These are phyloP conservation scores for Penicillium palitans DNA, from an alignment of 2,329 filamentous ascomycete genomes.

Conservation along the genomic window DNA sequence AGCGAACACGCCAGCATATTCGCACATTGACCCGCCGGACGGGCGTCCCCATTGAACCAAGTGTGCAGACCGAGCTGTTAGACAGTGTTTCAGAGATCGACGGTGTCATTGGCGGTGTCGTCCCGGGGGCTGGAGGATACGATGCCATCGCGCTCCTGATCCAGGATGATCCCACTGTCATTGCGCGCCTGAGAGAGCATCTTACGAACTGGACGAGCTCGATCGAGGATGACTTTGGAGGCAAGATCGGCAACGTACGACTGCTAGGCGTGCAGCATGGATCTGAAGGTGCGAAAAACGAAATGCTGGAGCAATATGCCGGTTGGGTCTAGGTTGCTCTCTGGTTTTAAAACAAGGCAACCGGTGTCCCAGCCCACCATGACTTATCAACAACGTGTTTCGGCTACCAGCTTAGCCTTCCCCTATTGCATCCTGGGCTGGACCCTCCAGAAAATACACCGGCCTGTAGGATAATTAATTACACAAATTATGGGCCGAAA, in stretches of 20 bases:
- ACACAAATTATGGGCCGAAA: conserved; percentile 10
- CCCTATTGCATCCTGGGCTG: conserved; percentile 6
- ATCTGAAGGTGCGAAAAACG: conserved; percentile 47
- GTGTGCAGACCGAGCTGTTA: conserved; percentile 77
- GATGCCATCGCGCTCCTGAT: conserved; percentile 85
- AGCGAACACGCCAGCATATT: conserved; percentile 60
- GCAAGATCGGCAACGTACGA: conserved; percentile 47
- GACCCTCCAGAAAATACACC: conserved; percentile 5
- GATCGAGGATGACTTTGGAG: conserved; percentile 46
- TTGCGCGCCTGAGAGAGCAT: conserved; percentile 60
- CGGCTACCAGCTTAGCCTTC: conserved; percentile 1
- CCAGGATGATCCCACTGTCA: conserved; percentile 67
- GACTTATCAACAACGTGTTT: conserved; percentile 1
- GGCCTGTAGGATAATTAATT: conserved; percentile 7
- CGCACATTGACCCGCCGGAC: conserved; percentile 73
- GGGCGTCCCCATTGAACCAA: conserved; percentile 84
- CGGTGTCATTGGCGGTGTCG: conserved; percentile 86
- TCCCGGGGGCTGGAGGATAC: conserved; percentile 90
- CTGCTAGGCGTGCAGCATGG: conserved; percentile 49
- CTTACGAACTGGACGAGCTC: conserved; percentile 64
- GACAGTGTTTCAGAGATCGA: conserved; percentile 70
- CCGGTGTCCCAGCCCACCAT: background rate
- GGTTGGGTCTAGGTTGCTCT: conserved; percentile 36
- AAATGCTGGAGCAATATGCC: conserved; percentile 40
- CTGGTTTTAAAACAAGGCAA: conserved; percentile 6